Conservation (phyloP, 2,329 filamentous ascomycete genomes). For the Colletotrichum cordylinicola region DNA sequence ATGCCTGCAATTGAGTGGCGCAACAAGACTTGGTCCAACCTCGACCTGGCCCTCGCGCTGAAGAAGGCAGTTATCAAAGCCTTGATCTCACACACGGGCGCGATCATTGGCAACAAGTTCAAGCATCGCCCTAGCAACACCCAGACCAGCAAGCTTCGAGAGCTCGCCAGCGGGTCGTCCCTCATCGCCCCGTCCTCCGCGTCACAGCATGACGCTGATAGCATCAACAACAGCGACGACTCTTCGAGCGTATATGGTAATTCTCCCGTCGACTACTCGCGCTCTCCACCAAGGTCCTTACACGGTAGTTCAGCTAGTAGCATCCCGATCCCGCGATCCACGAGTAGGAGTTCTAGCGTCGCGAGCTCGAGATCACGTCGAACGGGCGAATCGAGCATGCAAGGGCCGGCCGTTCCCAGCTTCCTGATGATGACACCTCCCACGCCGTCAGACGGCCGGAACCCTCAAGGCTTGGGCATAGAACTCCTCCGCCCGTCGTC, state of each 20-base stretch:
- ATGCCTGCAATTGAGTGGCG: conserved; percentile 93
- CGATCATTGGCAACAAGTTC: conserved; percentile 98
- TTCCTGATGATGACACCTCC: conserved; percentile 55
- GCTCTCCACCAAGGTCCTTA: conserved; percentile 61
- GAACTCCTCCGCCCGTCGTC: conserved; percentile 26
- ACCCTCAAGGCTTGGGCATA: conserved; percentile 24
- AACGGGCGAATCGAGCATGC: conserved; percentile 33
- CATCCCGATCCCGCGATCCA: conserved; percentile 48
- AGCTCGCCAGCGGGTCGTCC: conserved; percentile 81
- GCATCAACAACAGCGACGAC: conserved; percentile 61
- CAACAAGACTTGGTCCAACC: conserved; percentile 99
- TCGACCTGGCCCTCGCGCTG: conserved; percentile 88
- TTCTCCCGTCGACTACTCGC: conserved; percentile 63
- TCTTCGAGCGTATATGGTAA: conserved; percentile 59
- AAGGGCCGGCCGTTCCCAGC: conserved; percentile 37
- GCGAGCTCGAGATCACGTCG: conserved; percentile 51
- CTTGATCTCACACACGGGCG: conserved; percentile 91
- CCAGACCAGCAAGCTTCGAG: conserved; percentile 79
- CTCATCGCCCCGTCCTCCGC: conserved; percentile 54
- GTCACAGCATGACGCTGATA: conserved; percentile 44
- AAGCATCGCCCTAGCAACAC: conserved; percentile 83
- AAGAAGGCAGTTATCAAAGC: conserved; percentile 96
- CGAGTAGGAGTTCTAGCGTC: conserved; percentile 60
- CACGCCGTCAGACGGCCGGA: conserved; percentile 36
- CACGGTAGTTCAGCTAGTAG: conserved; percentile 54